Base-by-base conservation (phyloP, 768 basidiomycete genomes). In the Kwoniella newhampshirensis region DNA sequence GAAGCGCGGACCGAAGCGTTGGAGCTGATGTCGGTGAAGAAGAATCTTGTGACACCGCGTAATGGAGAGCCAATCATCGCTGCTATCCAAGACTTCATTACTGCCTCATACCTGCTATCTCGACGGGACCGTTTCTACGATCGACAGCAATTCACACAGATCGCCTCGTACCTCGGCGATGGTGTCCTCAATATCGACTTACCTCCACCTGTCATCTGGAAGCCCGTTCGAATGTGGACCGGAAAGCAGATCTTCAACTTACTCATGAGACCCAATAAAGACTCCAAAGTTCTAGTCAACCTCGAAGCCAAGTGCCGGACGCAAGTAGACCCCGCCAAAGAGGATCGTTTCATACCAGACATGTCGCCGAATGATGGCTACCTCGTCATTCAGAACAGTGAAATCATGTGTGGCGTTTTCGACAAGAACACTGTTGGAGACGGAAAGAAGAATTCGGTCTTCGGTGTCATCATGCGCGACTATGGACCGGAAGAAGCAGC, bases 1-100 rank as follows among this genome's bases (percentile, higher is more conserved):
- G 96, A 99, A 78, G 92, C 96, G 2, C 81, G 94, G 47, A 94
- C 93, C 9, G 96, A 99, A 77, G 96, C 96, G 0, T 82, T 96
- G 35, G 89, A 94, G 74, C 85, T 99, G 28, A 99, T 99, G 96
- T 90, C 84, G 70, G 88, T 96, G 59, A 94, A 96, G 75, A 84
- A 91, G 73, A 98, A 98, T 74, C 83, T 99, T 41, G 96, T 99
- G 55, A 98, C 96, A 0, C 96, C 96, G 13, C 85, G 96, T 50
- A 98, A 98, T 66, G 96, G 96, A 62, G 93, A 98, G 76, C 96
- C 96, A 23, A 94, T 99, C 79, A 97, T 99, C 67, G 92, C 96
- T 23, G 96, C 96, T 62, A 99, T 96, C 63, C 96, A 99, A 75
- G 96, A 99, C 77, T 99, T 99, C 80, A 98, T 99, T 79, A 98